Conservation (phyloP, 768 basidiomycete genomes). For the Suillus paluster region DNA sequence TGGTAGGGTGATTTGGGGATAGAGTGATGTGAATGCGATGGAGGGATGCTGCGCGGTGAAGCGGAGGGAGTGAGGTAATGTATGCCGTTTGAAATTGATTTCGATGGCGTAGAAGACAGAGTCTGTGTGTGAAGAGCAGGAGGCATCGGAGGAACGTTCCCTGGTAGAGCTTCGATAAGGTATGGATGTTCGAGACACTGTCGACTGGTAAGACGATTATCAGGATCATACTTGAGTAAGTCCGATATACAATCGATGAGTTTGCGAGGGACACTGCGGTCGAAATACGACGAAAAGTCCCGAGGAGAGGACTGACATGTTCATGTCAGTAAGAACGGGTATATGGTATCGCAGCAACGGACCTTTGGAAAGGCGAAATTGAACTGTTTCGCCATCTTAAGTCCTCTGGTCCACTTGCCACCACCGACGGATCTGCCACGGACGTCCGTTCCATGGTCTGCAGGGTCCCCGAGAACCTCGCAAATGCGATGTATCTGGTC, state of each 20-base stretch:
- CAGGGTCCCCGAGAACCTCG: constrained; percentile 92
- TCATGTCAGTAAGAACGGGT: constrained; percentile 10
- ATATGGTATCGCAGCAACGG: constrained; percentile 26
- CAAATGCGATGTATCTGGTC: constrained; percentile 93
- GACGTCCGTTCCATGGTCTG: constrained; percentile 78
- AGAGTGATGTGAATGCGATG: constrained; percentile 55
- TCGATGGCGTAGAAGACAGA: constrained; percentile 39
- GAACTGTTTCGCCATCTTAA: constrained; percentile 84
- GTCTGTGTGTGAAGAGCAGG: constrained; percentile 50
- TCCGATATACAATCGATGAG: constrained; percentile 92
- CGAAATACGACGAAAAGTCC: constrained; percentile 76
- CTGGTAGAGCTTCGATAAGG: constrained; percentile 76
- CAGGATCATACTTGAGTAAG: constrained; percentile 91
- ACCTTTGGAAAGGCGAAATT: constrained; percentile 94
- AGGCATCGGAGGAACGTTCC: constrained; percentile 68
- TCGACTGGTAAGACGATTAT: constrained; percentile 79
- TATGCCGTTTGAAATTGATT: constrained; percentile 40
- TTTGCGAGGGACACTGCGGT: constrained; percentile 73
- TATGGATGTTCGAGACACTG: constrained; percentile 91
- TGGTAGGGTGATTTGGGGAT: constrained; percentile 43
- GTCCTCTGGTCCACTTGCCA: constrained; percentile 84
- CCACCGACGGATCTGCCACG: constrained; percentile 78
- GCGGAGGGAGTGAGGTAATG: constrained; percentile 44
- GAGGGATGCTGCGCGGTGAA: constrained; percentile 48
- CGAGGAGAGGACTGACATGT: constrained; percentile 60